Evolutionary conservation across 345 rosid genomes (phyloP).

Genomic region (Carallia pectinifolia): DNA sequence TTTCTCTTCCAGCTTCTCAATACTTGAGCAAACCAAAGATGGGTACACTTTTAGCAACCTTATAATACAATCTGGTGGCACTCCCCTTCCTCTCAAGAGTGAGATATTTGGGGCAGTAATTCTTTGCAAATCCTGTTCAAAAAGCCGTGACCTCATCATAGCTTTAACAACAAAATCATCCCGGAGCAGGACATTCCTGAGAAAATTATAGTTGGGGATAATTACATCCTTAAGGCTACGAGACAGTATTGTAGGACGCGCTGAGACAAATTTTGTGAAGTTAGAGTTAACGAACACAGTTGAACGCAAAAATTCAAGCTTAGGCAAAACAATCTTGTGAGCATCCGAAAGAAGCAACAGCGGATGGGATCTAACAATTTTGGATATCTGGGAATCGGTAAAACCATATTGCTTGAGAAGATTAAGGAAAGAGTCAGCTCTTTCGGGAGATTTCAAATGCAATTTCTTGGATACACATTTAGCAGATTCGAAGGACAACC

Average conservation of each 20-base stretch:
- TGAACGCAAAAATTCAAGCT: conserved; percentile 35
- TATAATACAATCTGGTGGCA: background rate
- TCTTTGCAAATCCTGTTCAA: background rate
- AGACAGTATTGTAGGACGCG: conserved; percentile 34
- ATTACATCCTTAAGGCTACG: no score
- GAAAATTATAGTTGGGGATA: no score
- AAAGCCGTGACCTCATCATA: conserved; percentile 17
- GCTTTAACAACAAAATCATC: conserved; percentile 38
- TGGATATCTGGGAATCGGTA: conserved; percentile 33
- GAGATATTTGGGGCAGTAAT: background rate
- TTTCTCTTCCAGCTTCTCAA: no score
- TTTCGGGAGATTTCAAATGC: conserved; percentile 25
- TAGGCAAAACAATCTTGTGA: conserved; percentile 33
- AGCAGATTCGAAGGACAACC: conserved; percentile 40
- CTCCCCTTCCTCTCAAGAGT: background rate
- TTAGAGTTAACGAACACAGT: conserved; percentile 32
- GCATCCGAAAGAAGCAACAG: no score
- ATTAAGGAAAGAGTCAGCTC: conserved; percentile 31
- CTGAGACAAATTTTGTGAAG: conserved; percentile 30
- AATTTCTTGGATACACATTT: conserved; percentile 27
- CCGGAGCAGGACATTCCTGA: conserved; percentile 6
- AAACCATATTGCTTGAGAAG: conserved; percentile 40
- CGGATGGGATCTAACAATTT: conserved; percentile 21
- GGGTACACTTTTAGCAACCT: no score
- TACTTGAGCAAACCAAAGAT: no score